Base-by-base conservation (phyloP, 2,329 filamentous ascomycete species). In the Ramichloridium luteum region DNA sequence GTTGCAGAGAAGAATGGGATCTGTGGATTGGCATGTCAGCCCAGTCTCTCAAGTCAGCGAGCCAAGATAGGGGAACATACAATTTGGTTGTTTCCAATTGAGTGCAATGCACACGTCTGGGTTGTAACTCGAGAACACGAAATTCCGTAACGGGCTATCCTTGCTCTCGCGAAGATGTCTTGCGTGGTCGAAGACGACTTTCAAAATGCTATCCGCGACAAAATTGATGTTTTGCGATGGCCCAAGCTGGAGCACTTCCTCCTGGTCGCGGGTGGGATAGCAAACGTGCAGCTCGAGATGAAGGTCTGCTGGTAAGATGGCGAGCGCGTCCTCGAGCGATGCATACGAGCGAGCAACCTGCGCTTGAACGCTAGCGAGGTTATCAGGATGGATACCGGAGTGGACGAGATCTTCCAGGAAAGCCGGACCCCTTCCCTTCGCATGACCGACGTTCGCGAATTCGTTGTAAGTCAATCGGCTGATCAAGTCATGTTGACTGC, bases 81-180 rank as follows among this genome's bases (percentile, higher is more conserved):
- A 98, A 53, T 96, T 98, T 2, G 90, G 90, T 57, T 98, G 90
- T 58, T 98, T 98, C 90, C 90, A 98, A 59, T 98, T 98, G 47
- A 98, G 62, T 4, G 88, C 86, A 11, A 83, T 92, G 59, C 90
- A 98, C 13, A 96, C 72, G 41, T 78, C 80, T 9, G 82, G 68
- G 53, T 93, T 94, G 58, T 88, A 93, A 13, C 84, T 93, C 48
- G 83, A 92, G 55, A 98, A 94, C 8, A 94, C 83, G 31, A 98
- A 78, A 9, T 83, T 93, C 25, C 86, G 70, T 45, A 90, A 77
- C 11, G 77, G 73, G 33, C 83, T 76, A 6, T 82, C 75, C 1
- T 73, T 75, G 40, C 64, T 61, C 37, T 76, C 68, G 36, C 77
- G 67, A 56, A 83, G 41, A 48, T 71, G 46, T 27, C 88, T 73